Conservation (phyloP, 2,329 filamentous ascomycete genomes). For the Fusarium burgessii region DNA sequence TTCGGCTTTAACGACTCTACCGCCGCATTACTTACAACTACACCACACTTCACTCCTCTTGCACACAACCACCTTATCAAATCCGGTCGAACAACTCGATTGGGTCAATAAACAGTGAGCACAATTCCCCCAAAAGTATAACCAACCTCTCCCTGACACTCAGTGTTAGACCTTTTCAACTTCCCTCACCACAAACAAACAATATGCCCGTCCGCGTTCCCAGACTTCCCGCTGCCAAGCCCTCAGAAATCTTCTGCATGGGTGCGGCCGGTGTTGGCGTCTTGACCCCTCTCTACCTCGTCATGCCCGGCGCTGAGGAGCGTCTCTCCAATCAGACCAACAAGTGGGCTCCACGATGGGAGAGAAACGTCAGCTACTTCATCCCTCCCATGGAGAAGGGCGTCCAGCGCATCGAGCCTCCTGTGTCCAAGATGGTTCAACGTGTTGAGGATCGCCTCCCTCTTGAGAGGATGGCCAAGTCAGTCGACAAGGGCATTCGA, state of each 20-base stretch:
- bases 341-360: slow-evolving; percentile 71
- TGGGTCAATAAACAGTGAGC: slow-evolving; percentile 27
- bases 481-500: slow-evolving; percentile 61
- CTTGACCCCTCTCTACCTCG: slow-evolving; percentile 68
- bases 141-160: slow-evolving; percentile 2
- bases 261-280: slow-evolving; percentile 65
- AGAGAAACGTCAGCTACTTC: slow-evolving; percentile 68
- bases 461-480: slow-evolving; percentile 63
- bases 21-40: not conserved
- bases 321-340: slow-evolving; percentile 65
- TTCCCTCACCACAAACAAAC: slow-evolving; percentile 20
- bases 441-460: slow-evolving; percentile 61
- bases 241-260: slow-evolving; percentile 64
- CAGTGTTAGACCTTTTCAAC: not conserved
- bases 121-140: not conserved
- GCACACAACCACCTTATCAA: not conserved
- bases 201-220: slow-evolving; percentile 62
- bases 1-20: not conserved
- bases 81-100: slow-evolving; percentile 6
- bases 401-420: slow-evolving; percentile 63
- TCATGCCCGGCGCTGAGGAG: slow-evolving; percentile 68
- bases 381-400: slow-evolving; percentile 59
- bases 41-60: not conserved
- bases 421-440: slow-evolving; percentile 59
- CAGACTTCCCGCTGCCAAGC: slow-evolving; percentile 62